Evolutionary conservation across 805 yeast species (phyloP).

Genomic region (Isabelozyma gotoi): DNA sequence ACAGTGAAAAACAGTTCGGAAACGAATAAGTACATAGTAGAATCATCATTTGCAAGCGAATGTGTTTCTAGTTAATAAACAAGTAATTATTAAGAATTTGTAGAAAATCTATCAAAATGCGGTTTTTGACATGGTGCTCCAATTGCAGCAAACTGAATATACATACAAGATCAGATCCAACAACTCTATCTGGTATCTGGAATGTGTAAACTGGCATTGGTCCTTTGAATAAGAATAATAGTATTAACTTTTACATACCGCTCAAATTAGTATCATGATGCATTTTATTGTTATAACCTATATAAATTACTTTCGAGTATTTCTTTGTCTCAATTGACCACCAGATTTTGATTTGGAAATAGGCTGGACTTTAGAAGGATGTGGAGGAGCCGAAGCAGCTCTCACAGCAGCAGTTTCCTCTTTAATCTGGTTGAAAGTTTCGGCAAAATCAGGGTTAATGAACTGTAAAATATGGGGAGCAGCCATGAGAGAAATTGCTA

Average conservation of each 20-base stretch:
- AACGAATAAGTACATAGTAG: conserved; percentile 1
- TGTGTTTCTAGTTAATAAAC: neutral
- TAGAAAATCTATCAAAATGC: too few relatives aligned
- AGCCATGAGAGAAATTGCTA: conserved; percentile 25
- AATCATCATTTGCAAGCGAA: neutral
- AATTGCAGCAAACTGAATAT: too few relatives aligned
- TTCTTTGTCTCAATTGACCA: conserved; percentile 1
- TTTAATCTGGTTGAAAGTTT: conserved; percentile 22
- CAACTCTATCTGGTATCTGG: too few relatives aligned
- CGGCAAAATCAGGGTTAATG: conserved; percentile 39
- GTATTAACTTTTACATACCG: too few relatives aligned
- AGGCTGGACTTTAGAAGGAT: neutral
- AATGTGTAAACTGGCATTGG: too few relatives aligned
- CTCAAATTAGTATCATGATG: too few relatives aligned
- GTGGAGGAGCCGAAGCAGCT: neutral
- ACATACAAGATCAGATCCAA: too few relatives aligned
- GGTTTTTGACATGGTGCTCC: too few relatives aligned
- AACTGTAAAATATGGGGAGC: conserved; percentile 31
- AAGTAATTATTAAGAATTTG: too few relatives aligned
- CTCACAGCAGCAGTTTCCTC: conserved; percentile 6
- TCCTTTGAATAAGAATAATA: too few relatives aligned
- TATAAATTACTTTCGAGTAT: neutral
- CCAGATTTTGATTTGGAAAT: neutral
- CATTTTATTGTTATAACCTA: neutral
- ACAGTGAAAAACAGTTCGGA: neutral